Percentiles rank a stretch among this genome's conserved stretches.
phyloP scores from a whole-genome alignment of 1,284 basidiomycete species.

The Golubevia pallescens region DNA sequence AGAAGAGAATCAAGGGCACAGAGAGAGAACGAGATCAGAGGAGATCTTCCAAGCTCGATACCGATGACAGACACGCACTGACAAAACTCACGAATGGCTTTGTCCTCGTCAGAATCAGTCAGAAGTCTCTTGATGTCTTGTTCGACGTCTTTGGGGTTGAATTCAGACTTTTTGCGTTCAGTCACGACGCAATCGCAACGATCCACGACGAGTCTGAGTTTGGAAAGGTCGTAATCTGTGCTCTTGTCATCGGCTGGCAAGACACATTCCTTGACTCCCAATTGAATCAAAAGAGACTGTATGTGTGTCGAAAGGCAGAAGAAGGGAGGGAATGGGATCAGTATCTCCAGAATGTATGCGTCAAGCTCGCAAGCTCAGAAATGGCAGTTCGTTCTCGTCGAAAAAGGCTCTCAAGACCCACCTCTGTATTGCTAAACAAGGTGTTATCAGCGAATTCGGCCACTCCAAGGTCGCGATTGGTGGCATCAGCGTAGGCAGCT shows the following conservation, averaged over 20 bases:
- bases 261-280: slow-evolving; percentile 91
- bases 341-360: background rate
- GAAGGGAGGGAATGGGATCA: background rate
- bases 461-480: slow-evolving; percentile 70
- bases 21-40: background rate
- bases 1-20: too few relatives aligned
- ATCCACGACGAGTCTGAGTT: slow-evolving; percentile 70
- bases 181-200: slow-evolving; percentile 89
- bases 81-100: too few relatives aligned
- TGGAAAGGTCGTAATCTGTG: slow-evolving; percentile 76
- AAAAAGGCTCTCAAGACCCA: slow-evolving; percentile 62
- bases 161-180: slow-evolving; percentile 88
- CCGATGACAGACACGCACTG: too few relatives aligned
- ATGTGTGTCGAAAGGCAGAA: background rate
- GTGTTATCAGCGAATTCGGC: slow-evolving; percentile 94
- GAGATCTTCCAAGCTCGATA: too few relatives aligned
- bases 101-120: too few relatives aligned
- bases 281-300: slow-evolving; percentile 90
- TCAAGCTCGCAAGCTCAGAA: too few relatives aligned
- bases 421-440: slow-evolving; percentile 92
- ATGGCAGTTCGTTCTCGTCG: too few relatives aligned
- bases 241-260: slow-evolving; percentile 69
- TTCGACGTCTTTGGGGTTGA: slow-evolving; percentile 78
- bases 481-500: slow-evolving; percentile 70
- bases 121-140: slow-evolving; percentile 81